Evolutionary conservation across 805 yeast species (phyloP), one percentile per base, ranked within the genome.

Genomic region (Starmerella etchellsii): DNA sequence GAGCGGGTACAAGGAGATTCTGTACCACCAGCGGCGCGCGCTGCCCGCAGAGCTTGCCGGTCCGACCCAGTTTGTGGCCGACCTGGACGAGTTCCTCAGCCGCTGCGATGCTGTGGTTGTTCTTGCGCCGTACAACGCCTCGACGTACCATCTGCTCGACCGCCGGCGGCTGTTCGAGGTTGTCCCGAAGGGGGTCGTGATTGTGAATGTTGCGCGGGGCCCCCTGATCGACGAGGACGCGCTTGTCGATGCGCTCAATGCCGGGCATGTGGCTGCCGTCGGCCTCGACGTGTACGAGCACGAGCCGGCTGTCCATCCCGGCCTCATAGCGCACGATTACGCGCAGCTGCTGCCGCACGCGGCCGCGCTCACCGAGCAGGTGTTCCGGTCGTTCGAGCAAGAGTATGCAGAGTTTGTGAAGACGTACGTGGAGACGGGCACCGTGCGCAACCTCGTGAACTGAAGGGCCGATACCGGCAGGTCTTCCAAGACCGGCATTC

Each of bases 141-240:
- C 71, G 29, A 85, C 96, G 1, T 71, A 65, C 43, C 94, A 85
- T 57, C 65, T 75, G 34, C 67, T 85, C 56, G 69, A 78, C 60
- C 69, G 64, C 35, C 76, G 68, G 11, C 65, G 76, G 2, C 68
- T 85, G 40, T 55, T 61, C 20, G 72, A 77, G 59, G 36, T 32
- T 3, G 76, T 81, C 81, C 85, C 85, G 60, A 73, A 74, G 43
- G 91, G 85, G 31, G 85, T 77, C 26, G 74, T 81, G 14, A 62
- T 78, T 22, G 76, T 83, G 31, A 85, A 85, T 62, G 83, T 94
- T 11, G 91, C 95, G 5, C 72, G 96, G 54, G 96, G 96, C 16
- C 79, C 88, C 2, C 75, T 85, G 21, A 56, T 77, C 42, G 74
- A 78, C 51, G 84, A 77, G 55, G 51, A 58, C 14, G 74, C 73